phyloP scores from a whole-genome alignment of 139 green algal species.

The Chlamydomonas schloesseri region DNA sequence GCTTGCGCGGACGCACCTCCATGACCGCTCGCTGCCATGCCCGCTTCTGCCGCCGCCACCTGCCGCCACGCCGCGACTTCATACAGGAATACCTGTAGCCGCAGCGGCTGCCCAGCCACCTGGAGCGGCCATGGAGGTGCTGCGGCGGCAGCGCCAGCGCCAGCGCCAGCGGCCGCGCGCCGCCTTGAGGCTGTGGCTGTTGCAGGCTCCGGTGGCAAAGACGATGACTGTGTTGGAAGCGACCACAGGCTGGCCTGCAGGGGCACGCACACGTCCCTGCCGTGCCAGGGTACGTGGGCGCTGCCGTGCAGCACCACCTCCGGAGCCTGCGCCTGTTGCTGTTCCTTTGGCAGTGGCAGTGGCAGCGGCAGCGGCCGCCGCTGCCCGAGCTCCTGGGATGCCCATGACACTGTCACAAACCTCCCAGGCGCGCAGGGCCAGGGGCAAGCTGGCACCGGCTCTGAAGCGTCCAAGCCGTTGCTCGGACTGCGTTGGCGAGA shows the following conservation, averaged over 20 bases:
- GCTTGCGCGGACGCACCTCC: too few relatives aligned
- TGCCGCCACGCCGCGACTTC: neutral
- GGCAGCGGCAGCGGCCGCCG: neutral
- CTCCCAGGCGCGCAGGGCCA: neutral
- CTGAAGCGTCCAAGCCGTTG: neutral
- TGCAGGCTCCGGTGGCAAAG: too few relatives aligned
- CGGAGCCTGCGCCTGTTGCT: neutral
- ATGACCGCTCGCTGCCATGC: neutral
- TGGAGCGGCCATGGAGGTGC: neutral
- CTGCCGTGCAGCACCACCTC: neutral
- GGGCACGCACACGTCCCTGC: neutral
- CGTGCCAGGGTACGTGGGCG: neutral
- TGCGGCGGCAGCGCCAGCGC: too few relatives aligned
- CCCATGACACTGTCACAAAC: too few relatives aligned
- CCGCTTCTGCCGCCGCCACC: conserved; percentile 4
- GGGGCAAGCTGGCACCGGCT: neutral
- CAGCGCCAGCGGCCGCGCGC: too few relatives aligned
- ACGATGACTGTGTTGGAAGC: too few relatives aligned
- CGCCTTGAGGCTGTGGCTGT: too few relatives aligned
- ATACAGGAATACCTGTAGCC: conserved; percentile 16
- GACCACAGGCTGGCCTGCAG: neutral
- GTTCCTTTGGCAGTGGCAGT: neutral
- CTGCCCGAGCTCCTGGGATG: neutral
- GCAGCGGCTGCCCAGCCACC: neutral
- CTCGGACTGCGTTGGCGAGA: too few relatives aligned